A percentile compares a stretch with the other conserved stretches of the same genome.
Evolutionary conservation across 495 filamentous ascomycete genomes (phyloP).

Genomic region (Penicillium pulvis): DNA sequence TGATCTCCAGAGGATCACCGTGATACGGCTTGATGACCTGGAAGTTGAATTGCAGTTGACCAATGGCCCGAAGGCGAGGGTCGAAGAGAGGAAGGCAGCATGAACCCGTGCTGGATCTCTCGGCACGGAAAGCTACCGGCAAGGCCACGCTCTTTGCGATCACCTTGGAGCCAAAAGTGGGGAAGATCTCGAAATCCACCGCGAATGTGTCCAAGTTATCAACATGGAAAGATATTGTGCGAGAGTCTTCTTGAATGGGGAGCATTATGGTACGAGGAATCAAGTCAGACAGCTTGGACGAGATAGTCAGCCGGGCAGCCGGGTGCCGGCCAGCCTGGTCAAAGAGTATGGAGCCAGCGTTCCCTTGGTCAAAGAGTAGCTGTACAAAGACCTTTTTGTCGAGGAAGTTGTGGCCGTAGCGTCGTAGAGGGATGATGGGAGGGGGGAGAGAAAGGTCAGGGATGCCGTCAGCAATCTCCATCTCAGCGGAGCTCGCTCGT

Average conservation of each 20-base stretch:
- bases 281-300: slow-evolving; percentile 90
- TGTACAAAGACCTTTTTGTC: slow-evolving; percentile 95
- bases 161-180: slow-evolving; percentile 94
- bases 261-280: slow-evolving; percentile 94
- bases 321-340: slow-evolving; percentile 96
- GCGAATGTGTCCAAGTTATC: slow-evolving; percentile 90
- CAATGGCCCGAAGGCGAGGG: slow-evolving; percentile 88
- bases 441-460: slow-evolving; percentile 91
- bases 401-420: slow-evolving; percentile 97
- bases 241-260: slow-evolving; percentile 93
- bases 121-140: slow-evolving; percentile 77
- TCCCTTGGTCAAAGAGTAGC: slow-evolving; percentile 76
- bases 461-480: slow-evolving; percentile 80
- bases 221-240: slow-evolving; percentile 90
- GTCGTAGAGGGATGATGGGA: slow-evolving; percentile 89
- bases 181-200: slow-evolving; percentile 97
- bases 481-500: slow-evolving; percentile 61
- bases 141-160: slow-evolving; percentile 94
- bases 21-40: slow-evolving; percentile 96
- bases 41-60: slow-evolving; percentile 88
- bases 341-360: slow-evolving; percentile 75
- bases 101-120: slow-evolving; percentile 71
- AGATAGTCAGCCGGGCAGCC: slow-evolving; percentile 91
- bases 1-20: slow-evolving; percentile 92
- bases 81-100: slow-evolving; percentile 91